phyloP scores from a whole-genome alignment of 768 basidiomycete species.

The Russula vinacea region DNA sequence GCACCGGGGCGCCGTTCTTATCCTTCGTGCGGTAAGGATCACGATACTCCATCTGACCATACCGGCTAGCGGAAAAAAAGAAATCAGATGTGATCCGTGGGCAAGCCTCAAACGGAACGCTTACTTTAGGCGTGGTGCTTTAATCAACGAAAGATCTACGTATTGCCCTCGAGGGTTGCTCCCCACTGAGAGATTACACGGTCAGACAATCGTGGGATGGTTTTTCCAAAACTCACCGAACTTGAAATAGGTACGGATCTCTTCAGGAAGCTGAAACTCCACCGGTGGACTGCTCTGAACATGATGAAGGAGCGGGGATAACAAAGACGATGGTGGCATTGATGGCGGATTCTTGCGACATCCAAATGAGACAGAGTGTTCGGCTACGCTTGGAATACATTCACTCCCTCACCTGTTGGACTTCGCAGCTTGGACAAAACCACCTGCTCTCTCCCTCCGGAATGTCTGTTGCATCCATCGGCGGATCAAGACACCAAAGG shows the following conservation, averaged over 20 bases:
- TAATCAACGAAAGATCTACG: slow-evolving; percentile 72
- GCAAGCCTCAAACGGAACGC: slow-evolving; percentile 36
- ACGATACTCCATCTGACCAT: slow-evolving; percentile 86
- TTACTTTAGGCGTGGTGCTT: slow-evolving; percentile 79
- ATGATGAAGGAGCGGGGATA: slow-evolving; percentile 69
- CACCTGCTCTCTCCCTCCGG: slow-evolving; percentile 69
- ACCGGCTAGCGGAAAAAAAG: slow-evolving; percentile 51
- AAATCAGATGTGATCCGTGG: slow-evolving; percentile 10
- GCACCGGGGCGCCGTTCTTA: slow-evolving; percentile 73
- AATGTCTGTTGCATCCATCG: slow-evolving; percentile 83
- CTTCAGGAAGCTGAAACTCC: slow-evolving; percentile 84
- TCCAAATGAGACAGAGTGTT: slow-evolving; percentile 20
- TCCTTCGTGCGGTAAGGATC: slow-evolving; percentile 87
- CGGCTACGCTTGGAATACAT: slow-evolving; percentile 32
- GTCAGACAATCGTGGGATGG: neutral
- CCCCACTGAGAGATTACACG: slow-evolving; percentile 51
- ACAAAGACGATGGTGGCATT: slow-evolving; percentile 62
- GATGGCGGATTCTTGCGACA: slow-evolving; percentile 57
- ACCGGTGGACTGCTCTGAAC: slow-evolving; percentile 66
- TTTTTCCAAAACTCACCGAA: slow-evolving; percentile 54
- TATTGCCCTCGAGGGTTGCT: slow-evolving; percentile 80
- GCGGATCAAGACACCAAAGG: slow-evolving; percentile 94
- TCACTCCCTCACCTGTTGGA: slow-evolving; percentile 52
- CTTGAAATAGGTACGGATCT: slow-evolving; percentile 78
- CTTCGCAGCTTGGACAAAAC: slow-evolving; percentile 72